phyloP scores from a whole-genome alignment of 768 basidiomycete genomes.

The Russula dissimulans region DNA sequence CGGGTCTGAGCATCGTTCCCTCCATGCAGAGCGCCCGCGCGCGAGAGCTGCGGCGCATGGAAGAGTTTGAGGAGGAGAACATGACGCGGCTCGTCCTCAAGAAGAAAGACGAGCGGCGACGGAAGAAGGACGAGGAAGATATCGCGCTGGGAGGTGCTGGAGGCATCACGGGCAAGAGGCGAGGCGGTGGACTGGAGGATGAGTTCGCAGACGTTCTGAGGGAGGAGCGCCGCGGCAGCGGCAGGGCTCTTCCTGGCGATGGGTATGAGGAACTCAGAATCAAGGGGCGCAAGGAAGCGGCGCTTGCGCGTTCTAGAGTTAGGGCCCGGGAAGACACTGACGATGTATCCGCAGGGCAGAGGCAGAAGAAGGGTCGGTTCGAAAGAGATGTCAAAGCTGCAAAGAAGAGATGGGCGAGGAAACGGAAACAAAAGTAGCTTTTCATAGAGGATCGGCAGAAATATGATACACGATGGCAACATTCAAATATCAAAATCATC shows the following conservation, averaged over 20 bases:
- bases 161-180: slow-evolving; percentile 35
- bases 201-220: slow-evolving; percentile 77
- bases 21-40: slow-evolving; percentile 59
- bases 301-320: slow-evolving; percentile 49
- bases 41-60: slow-evolving; percentile 68
- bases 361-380: slow-evolving; percentile 34
- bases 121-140: slow-evolving; percentile 76
- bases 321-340: slow-evolving; percentile 27
- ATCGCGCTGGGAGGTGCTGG: slow-evolving; percentile 73
- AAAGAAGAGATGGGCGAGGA: slow-evolving; percentile 23
- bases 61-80: slow-evolving; percentile 90
- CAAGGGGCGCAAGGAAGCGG: slow-evolving; percentile 52
- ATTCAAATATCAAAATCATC: slow-evolving; percentile 26
- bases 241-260: slow-evolving; percentile 40
- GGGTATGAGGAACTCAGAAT: slow-evolving; percentile 77
- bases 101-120: slow-evolving; percentile 70
- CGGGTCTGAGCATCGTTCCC: slow-evolving; percentile 59
- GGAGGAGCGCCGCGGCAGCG: slow-evolving; percentile 38
- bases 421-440: slow-evolving; percentile 12
- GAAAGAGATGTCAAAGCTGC: slow-evolving; percentile 35
- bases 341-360: slow-evolving; percentile 26
- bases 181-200: slow-evolving; percentile 68
- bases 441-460: neutral
- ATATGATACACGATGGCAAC: neutral
- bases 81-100: slow-evolving; percentile 86